Evolutionary conservation across 768 basidiomycete species (phyloP).

Genomic region (Tricholomella constricta): DNA sequence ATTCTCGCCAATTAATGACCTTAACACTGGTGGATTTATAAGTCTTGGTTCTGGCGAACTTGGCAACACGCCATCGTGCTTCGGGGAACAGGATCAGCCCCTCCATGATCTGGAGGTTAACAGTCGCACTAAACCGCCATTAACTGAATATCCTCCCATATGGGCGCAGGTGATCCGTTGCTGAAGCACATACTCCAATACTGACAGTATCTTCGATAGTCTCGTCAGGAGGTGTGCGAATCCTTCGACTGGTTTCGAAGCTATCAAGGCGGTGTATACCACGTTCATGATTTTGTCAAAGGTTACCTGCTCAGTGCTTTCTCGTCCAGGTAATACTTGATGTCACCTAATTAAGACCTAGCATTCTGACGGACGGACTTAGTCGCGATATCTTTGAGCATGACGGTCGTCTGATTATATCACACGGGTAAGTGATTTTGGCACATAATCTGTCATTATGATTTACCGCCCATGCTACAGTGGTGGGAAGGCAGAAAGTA

Average conservation of each 20-base stretch:
- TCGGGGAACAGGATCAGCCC: background rate
- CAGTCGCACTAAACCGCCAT: slow-evolving; percentile 20
- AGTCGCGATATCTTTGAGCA: slow-evolving; percentile 74
- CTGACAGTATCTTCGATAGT: slow-evolving; percentile 40
- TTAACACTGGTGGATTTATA: background rate
- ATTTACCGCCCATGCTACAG: slow-evolving; percentile 2
- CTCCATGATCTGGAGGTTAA: background rate
- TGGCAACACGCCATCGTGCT: background rate
- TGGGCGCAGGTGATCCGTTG: slow-evolving; percentile 41
- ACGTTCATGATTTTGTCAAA: slow-evolving; percentile 55
- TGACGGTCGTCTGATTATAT: slow-evolving; percentile 72
- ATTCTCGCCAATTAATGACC: background rate
- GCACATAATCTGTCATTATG: background rate
- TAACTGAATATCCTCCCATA: slow-evolving; percentile 38
- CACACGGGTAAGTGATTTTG: slow-evolving; percentile 68
- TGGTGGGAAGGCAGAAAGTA: slow-evolving; percentile 69
- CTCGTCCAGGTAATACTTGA: slow-evolving; percentile 54
- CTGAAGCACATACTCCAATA: background rate
- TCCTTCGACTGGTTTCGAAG: slow-evolving; percentile 72
- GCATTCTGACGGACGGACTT: slow-evolving; percentile 4
- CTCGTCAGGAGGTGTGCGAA: slow-evolving; percentile 85
- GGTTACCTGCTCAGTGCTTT: slow-evolving; percentile 80
- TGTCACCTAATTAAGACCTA: too few species aligned
- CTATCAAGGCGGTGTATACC: slow-evolving; percentile 84
- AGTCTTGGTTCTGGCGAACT: background rate